Base-by-base conservation (phyloP, 495 filamentous ascomycete genomes). In the Penicillium atrosanguineum region DNA sequence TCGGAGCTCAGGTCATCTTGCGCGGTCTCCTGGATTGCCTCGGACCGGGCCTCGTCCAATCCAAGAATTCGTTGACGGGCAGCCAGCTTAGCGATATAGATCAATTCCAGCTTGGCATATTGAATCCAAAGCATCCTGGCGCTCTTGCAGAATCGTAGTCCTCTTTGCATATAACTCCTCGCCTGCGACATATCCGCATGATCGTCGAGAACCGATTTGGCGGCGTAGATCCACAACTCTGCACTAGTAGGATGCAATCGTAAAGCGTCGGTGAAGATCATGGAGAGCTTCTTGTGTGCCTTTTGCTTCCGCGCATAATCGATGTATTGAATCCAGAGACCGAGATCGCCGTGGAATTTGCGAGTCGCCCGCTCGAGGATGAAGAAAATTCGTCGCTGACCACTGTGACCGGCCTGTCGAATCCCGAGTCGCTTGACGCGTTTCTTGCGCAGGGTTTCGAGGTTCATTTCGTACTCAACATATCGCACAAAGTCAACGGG, bases 261-360 rank as follows among this genome's bases (percentile, higher is more conserved):
- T 44, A 99, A 69, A 19, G 89, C 87, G 44, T 73, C 81, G 36
- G 87, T 91, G 57, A 95, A 79, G 47, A 94, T 82, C 51, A 84
- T 83, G 21, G 84, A 80, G 53, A 95, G 84, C 55, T 90, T 89
- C 69, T 91, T 93, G 51, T 80, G 82, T 3, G 91, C 85, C 60
- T 87, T 88, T 66, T 90, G 83, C 56, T 83, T 75, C 55, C 83
- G 75, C 6, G 89, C 86, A 70, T 88, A 97, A 38, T 89, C 84
- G 44, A 97, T 84, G 66, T 96, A 97, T 58, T 93, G 87, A 65
- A 89, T 83, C 94, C 94, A 99, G n/a, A 97, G 74, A 11, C 79
- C 83, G 12, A 93, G 50, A 63, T 88, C 87, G 1, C 90, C 92
- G 4, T 86, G 86, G 65, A 97, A 94, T 59, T 89, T 92, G 66